A percentile compares a stretch with the other conserved stretches of the same genome.
Evolutionary conservation across 108 stramenopile genomes (phyloP).

Genomic region (Aurantiochytrium sp.): DNA sequence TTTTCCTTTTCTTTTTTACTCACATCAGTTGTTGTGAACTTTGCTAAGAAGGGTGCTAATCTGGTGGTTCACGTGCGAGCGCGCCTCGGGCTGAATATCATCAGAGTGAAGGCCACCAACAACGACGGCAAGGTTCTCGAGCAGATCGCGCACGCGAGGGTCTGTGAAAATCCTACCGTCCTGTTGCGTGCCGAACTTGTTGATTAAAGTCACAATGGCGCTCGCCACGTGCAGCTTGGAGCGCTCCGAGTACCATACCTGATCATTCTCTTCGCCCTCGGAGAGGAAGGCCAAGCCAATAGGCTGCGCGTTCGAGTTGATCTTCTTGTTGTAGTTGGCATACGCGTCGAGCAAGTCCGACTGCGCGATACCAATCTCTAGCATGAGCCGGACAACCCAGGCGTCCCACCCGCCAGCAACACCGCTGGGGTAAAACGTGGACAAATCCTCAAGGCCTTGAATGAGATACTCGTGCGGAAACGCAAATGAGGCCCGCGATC

Average conservation of each 20-base stretch:
- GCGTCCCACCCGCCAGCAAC: not conserved
- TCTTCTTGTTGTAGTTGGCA: conserved; percentile 8
- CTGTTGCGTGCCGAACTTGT: not conserved
- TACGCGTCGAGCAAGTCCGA: not conserved
- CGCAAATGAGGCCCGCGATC: not conserved
- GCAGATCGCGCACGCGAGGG: not conserved
- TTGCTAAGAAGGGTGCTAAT: not conserved
- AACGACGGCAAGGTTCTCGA: not conserved
- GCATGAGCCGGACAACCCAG: not conserved
- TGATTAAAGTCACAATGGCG: not conserved
- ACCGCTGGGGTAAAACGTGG: not conserved
- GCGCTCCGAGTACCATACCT: not conserved
- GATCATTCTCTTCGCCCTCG: not conserved
- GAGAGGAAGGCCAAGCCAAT: not conserved
- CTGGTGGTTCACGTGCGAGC: not conserved
- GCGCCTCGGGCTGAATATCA: not conserved
- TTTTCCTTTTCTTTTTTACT: not conserved
- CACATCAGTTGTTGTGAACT: not conserved
- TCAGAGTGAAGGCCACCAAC: not conserved
- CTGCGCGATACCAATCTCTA: not conserved
- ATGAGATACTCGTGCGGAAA: not conserved
- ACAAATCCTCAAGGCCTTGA: not conserved
- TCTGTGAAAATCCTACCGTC: not conserved
- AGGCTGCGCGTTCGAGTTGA: not conserved
- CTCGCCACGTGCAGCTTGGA: conserved; percentile 6